These are phyloP conservation scores for Didymella arachidicola DNA, from an alignment of 2,329 filamentous ascomycete genomes.

Conservation along the genomic window DNA sequence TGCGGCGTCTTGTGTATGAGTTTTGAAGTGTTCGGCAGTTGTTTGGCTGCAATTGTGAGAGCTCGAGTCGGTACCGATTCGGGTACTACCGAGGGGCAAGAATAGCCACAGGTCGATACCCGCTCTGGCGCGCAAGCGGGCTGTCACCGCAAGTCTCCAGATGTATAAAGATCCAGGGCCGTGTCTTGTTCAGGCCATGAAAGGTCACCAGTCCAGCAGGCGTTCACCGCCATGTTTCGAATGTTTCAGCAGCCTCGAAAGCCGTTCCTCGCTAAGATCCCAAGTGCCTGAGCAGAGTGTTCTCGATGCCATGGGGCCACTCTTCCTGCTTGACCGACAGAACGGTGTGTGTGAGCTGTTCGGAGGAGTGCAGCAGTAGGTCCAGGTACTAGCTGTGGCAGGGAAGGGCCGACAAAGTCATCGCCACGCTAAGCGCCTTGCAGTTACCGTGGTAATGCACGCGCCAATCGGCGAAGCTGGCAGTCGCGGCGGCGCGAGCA, in stretches of 20 bases:
- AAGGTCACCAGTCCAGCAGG: conserved; percentile 10
- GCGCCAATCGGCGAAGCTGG: not conserved
- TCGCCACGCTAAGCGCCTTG: conserved; percentile 10
- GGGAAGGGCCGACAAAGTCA: conserved; percentile 12
- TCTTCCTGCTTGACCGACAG: conserved; percentile 14
- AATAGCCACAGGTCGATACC: not conserved
- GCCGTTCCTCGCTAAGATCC: conserved; percentile 5
- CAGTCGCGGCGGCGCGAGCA: not conserved
- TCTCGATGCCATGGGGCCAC: conserved; percentile 19
- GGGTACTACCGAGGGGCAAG: conserved; percentile 4
- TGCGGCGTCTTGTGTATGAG: not conserved
- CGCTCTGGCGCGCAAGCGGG: conserved; percentile 6
- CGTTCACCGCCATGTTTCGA: conserved; percentile 21
- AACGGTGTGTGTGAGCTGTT: conserved; percentile 22
- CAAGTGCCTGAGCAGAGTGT: conserved; percentile 9
- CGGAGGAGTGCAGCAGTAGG: conserved; percentile 17
- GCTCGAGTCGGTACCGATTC: not conserved
- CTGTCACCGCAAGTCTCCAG: conserved; percentile 12
- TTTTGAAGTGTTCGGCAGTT: not conserved
- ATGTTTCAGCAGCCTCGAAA: not conserved
- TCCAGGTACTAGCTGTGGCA: conserved; percentile 17
- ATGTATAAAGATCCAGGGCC: conserved; percentile 3
- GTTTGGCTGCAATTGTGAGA: not conserved
- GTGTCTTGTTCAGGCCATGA: conserved; percentile 6
- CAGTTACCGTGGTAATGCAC: not conserved